Base-by-base conservation (phyloP, 1,139 yeast genomes). In the Spencermartinsiella ligniputridi region DNA sequence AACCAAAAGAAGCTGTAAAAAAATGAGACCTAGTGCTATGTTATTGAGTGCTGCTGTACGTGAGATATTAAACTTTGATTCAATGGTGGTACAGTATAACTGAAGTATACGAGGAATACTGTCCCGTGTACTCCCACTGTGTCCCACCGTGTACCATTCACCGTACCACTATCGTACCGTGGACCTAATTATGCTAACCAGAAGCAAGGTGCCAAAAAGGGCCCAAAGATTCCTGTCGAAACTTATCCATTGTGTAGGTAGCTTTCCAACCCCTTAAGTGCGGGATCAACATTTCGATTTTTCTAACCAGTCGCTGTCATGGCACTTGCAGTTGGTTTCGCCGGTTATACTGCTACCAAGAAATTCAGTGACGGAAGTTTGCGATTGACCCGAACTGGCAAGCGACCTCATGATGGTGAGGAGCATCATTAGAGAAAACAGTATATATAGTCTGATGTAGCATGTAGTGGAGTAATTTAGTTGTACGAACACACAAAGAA, bases 211-310 rank as follows among this genome's bases (percentile, higher is more conserved):
- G 45, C 46, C 47, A 46, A 50, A 46, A 44, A 41, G 34, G 49
- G 51, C 32, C 21, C 20, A 34, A 41, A 39, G 41, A 49, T 54
- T 47, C 65, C 63, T 38, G 62, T 55, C 24, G 65, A 61, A 48
- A 57, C 54, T 22, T 60, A 57, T 48, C 65, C 65, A 42, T 51
- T 61, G 39, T 54, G 62, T 57, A 54, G 48, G 62, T 57, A 15
- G 16, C 9, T 20, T 3, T 24, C 5, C 5, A n/a, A 8, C 13
- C n/a, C 3, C 16, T 27, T 5, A 12, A 13, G 34, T 29, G 8
- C n/a, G 34, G 34, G 8, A n/a, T 9, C 4, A 18, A 9, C 3
- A 6, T 18, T 15, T 21, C 12, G 3, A 20, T 15, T 19, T 16
- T 12, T 24, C 45, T 37, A 11, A 17, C 38, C 37, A 56, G 61